Evolutionary conservation across 305 asterid species (phyloP).

Genomic region (Ilex paraguariensis): DNA sequence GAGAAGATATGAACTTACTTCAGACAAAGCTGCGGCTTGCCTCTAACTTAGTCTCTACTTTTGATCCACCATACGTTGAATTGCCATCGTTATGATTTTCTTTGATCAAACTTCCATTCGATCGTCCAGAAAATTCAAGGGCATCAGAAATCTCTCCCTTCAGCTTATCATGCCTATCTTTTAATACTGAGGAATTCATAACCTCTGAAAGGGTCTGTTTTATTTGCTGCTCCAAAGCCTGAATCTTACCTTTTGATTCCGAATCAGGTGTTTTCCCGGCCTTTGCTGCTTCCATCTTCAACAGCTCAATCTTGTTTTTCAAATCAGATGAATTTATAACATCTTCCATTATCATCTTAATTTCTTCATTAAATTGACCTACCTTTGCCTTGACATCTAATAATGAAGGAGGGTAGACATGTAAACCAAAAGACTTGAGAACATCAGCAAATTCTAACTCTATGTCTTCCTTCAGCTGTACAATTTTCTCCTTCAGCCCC

Average conservation of each 20-base stretch:
- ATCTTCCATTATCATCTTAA: conserved; percentile 39
- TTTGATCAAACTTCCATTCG: conserved; percentile 39
- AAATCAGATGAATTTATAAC: conserved; percentile 45
- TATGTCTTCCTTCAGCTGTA: conserved; percentile 46
- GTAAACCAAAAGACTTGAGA: conserved; percentile 50
- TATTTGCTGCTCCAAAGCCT: conserved; percentile 46
- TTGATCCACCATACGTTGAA: conserved; percentile 5
- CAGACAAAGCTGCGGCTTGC: conserved; percentile 28
- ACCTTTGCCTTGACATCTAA: conserved; percentile 32
- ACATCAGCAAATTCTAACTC: conserved; percentile 37
- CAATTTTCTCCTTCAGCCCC: conserved; percentile 53
- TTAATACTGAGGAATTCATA: conserved; percentile 34
- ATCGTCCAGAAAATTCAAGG: conserved; percentile 33
- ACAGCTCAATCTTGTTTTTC: conserved; percentile 61
- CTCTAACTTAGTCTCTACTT: conserved; percentile 28
- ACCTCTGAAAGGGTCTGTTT: conserved; percentile 49
- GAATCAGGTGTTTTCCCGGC: conserved; percentile 43
- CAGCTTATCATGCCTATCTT: conserved; percentile 47
- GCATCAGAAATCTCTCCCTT: conserved; percentile 40
- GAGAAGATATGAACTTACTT: conserved; percentile 19
- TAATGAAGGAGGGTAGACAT: conserved; percentile 27
- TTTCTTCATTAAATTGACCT: conserved; percentile 41
- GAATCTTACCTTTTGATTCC: conserved; percentile 47
- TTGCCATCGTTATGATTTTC: conserved; percentile 9
- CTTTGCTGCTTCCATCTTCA: conserved; percentile 48